phyloP scores from a whole-genome alignment of 2,329 filamentous ascomycete species.

The Cadophora sp. region DNA sequence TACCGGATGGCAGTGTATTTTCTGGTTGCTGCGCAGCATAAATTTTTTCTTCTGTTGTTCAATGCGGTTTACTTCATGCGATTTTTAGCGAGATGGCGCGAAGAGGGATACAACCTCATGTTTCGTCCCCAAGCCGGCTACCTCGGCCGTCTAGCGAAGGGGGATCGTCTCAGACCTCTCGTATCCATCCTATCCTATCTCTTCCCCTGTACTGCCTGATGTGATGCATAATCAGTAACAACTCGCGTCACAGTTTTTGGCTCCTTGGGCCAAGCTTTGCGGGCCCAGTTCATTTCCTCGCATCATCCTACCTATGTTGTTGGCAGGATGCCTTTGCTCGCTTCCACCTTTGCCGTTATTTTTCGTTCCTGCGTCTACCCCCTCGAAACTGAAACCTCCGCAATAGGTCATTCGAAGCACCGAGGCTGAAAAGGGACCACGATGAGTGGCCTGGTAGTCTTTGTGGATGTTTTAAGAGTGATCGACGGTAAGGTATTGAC shows the following conservation, averaged over 20 bases:
- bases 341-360: conserved; percentile 21
- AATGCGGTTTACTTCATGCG: conserved; percentile 24
- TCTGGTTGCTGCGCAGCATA: conserved; percentile 6
- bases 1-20: conserved; percentile 4
- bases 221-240: conserved; percentile 29
- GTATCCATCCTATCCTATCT: conserved; percentile 18
- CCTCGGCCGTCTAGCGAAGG: conserved; percentile 23
- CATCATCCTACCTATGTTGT: conserved; percentile 25
- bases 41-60: conserved; percentile 13
- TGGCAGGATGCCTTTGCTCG: conserved; percentile 18
- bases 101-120: conserved; percentile 8
- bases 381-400: conserved; percentile 35
- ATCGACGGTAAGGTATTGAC: conserved; percentile 26
- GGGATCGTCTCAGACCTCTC: conserved; percentile 30
- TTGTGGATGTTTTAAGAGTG: conserved; percentile 31
- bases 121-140: conserved; percentile 24
- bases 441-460: conserved; percentile 16
- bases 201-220: conserved; percentile 32
- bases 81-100: background rate
- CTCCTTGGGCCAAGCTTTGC: conserved; percentile 24
- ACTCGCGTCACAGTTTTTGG: conserved; percentile 28
- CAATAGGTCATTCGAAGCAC: conserved; percentile 32
- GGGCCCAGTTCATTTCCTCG: conserved; percentile 29
- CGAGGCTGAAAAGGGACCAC: conserved; percentile 31
- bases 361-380: conserved; percentile 25